Evolutionary conservation across 2,329 filamentous ascomycete species (phyloP).

Genomic region (Rhynchosporium graminicola): DNA sequence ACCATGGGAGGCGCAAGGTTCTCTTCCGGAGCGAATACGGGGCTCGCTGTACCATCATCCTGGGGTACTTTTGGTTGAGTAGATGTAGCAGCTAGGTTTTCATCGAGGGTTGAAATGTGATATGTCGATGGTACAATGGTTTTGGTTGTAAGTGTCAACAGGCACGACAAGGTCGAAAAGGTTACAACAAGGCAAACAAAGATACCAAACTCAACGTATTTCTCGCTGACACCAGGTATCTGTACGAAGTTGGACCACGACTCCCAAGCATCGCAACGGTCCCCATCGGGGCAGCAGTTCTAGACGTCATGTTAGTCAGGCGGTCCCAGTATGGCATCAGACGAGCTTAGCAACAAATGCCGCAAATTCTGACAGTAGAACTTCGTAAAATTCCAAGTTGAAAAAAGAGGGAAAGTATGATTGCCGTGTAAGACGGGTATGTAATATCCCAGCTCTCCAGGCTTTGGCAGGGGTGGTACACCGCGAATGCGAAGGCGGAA

Average conservation of each 20-base stretch:
- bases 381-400: no score
- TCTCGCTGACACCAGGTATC: conserved; percentile 41
- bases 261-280: conserved; percentile 59
- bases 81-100: conserved; percentile 77
- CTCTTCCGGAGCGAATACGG: conserved; percentile 35
- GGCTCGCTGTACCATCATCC: conserved; percentile 49
- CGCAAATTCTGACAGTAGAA: no score
- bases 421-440: neutral
- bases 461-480: neutral
- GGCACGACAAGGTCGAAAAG: conserved; percentile 71
- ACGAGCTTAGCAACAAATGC: no score
- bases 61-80: conserved; percentile 42
- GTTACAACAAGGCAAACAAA: conserved; percentile 73
- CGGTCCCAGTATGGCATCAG: neutral
- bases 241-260: conserved; percentile 55
- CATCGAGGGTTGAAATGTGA: conserved; percentile 84
- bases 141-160: conserved; percentile 85
- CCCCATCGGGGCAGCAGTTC: conserved; percentile 58
- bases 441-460: neutral
- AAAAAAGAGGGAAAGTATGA: no score
- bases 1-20: conserved; percentile 68
- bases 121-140: conserved; percentile 90
- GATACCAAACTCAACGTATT: conserved; percentile 74
- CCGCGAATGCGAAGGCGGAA: neutral
- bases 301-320: conserved; percentile 31